Conservation (phyloP, 2,329 filamentous ascomycete species). For the Fusarium brachygibbosum region DNA sequence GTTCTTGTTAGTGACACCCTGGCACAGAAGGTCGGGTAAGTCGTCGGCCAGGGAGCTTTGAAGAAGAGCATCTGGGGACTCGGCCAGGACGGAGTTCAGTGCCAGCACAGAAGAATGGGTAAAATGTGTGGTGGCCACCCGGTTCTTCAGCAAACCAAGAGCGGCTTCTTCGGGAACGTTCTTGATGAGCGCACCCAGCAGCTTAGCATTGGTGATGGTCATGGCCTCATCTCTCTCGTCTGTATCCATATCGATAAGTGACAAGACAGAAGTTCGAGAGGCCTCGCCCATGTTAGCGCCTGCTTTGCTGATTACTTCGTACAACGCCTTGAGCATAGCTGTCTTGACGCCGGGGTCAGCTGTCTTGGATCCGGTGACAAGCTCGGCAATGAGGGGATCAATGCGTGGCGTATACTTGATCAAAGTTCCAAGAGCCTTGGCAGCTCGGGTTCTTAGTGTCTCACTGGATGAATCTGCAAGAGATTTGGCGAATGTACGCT, state of each 20-base stretch:
- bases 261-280: conserved; percentile 86
- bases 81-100: conserved; percentile 88
- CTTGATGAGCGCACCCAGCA: conserved; percentile 90
- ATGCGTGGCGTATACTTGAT: conserved; percentile 97
- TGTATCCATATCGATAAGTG: conserved; percentile 86
- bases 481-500: conserved; percentile 96
- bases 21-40: conserved; percentile 79
- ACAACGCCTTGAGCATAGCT: conserved; percentile 96
- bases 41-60: conserved; percentile 77
- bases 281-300: conserved; percentile 94
- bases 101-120: conserved; percentile 85
- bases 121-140: conserved; percentile 82
- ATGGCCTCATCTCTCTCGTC: conserved; percentile 82
- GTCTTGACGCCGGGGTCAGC: conserved; percentile 85
- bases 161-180: conserved; percentile 83
- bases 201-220: conserved; percentile 89
- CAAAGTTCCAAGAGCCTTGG: conserved; percentile 92
- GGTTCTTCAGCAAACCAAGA: conserved; percentile 70
- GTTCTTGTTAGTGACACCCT: conserved; percentile 82
- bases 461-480: conserved; percentile 95
- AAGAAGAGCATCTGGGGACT: conserved; percentile 79
- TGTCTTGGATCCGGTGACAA: conserved; percentile 96
- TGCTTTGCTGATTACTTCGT: conserved; percentile 95
- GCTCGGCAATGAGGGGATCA: conserved; percentile 90
- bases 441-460: conserved; percentile 85